phyloP scores from a whole-genome alignment of 2,329 filamentous ascomycete genomes.

The Beauveria australis region DNA sequence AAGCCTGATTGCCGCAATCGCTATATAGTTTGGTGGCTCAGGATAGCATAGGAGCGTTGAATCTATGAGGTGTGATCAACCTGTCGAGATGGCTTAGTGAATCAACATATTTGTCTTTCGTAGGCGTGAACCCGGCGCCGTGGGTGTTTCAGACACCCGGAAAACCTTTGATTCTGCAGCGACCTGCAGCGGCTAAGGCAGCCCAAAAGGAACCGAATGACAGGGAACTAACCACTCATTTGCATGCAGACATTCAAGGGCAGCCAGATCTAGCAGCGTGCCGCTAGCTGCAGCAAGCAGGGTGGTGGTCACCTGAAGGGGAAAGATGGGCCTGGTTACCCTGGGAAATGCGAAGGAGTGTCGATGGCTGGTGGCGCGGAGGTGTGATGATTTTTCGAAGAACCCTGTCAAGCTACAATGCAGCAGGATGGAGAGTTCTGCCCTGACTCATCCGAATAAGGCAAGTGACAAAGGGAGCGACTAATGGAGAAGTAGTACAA shows the following conservation, averaged over 20 bases:
- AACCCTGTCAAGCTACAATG: conserved; percentile 8
- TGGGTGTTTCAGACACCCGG: background rate
- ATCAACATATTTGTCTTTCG: background rate
- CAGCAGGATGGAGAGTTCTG: background rate
- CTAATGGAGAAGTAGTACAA: background rate
- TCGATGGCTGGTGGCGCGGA: background rate
- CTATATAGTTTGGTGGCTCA: background rate
- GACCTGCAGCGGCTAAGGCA: background rate
- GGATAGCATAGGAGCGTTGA: background rate
- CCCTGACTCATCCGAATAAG: background rate
- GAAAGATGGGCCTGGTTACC: conserved; percentile 1
- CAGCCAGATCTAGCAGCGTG: background rate
- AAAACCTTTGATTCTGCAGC: background rate
- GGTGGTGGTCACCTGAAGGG: conserved; percentile 3
- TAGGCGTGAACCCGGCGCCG: background rate
- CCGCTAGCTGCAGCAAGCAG: background rate
- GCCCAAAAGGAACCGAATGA: background rate
- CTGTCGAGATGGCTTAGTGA: background rate
- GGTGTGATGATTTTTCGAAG: background rate
- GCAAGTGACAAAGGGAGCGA: background rate
- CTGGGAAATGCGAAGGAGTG: background rate
- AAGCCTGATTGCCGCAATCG: background rate
- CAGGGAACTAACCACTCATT: conserved; percentile 1
- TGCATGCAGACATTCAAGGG: background rate
- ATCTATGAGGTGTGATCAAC: background rate